Base-by-base conservation (phyloP, 73 alveolate genomes). In the Stentor roeselii region DNA sequence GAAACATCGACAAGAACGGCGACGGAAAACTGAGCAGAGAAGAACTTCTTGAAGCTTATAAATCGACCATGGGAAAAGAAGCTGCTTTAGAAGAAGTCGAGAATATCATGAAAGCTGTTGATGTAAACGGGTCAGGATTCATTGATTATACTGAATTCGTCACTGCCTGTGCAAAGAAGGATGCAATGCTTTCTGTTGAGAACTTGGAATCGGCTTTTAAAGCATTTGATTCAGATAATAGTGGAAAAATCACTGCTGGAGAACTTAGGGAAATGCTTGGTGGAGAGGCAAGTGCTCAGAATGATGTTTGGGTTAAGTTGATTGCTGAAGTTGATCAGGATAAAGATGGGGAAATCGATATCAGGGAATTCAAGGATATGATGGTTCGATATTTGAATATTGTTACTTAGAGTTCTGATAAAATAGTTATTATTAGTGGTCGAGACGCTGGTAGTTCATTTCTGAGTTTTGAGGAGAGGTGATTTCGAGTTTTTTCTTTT, bases 131-230 rank as follows among this genome's bases (percentile, higher is more conserved):
- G 14, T 21, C n/a, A 27, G 80, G 80, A n/a, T 67, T 27, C 34
- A 21, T 67, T 1, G 80, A 67, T 21, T 67, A 67, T 67, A 67
- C 50, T 67, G 80, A 67, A 67, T 67, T 67, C 34, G 0, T 67
- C 11, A 67, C 41, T 15, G 80, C 80, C 21, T 27, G 80, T 67
- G 37, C 41, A 21, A 32, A 67, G 2, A 67, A 32, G 41, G 37
- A 32, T 36, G 14, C 34, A 21, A 14, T 67, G 14, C 1, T 67
- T 27, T 30, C 37, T 32, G 34, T 27, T 21, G 41, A 67, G 14
- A 67, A n/a, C 1, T 2, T 67, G 37, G 41, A 67, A 30, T 1
- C 41, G 11, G 37, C 80, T 14, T 67, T 67, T 32, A 2, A 21
- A 2, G 37, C 37, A 21, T 32, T 67, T 2, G 80, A 67, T 67